Base-by-base conservation (phyloP, 495 filamentous ascomycete species). In the Tetracladium marchalianum region DNA sequence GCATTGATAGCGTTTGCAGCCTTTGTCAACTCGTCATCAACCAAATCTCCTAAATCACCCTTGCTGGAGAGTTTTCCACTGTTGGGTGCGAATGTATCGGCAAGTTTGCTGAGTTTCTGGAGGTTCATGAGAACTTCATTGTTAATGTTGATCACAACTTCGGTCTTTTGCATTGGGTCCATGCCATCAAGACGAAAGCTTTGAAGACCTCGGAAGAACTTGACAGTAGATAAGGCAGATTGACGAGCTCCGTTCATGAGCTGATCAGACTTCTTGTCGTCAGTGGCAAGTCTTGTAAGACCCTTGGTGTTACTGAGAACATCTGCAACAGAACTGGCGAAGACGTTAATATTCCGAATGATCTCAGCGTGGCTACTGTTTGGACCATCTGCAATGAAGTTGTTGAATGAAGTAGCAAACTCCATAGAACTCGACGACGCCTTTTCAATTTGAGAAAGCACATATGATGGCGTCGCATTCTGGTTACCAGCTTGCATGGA, bases 401-500 rank as follows among this genome's bases (percentile, higher is more conserved):
- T 89, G 69, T 95, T 97, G 75, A 96, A 97, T 0, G 92, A 80
- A 2, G 90, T 96, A 0, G 90, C 90, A 61, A 98, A 98, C 57
- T 97, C 92, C 43, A 86, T 97, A 4, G 90, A 87, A 46, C 80
- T 94, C 11, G 87, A 77, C n/a, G 86, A 87, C 0, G 92, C 92
- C 67, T 96, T 98, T 62, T 98, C 92, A 41, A 95, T 86, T 62
- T 96, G 92, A 1, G 90, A 96, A 15, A 96, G 72, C 16, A 98
- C 88, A 59, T 94, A 96, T 1, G 89, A 77, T n/a, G 92, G 87
- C 19, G 90, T 93, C 2, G 92, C 92, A 55, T 90, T 97, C 68
- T 96, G 90, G 66, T 98, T 98, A 57, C 92, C 92, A 36, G 92
- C 92, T 62, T 96, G 90, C 88, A 95, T 97, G 43, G 84, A 80